Conservation (phyloP, 2,329 filamentous ascomycete genomes). For the Reticulascus tulasneorum region DNA sequence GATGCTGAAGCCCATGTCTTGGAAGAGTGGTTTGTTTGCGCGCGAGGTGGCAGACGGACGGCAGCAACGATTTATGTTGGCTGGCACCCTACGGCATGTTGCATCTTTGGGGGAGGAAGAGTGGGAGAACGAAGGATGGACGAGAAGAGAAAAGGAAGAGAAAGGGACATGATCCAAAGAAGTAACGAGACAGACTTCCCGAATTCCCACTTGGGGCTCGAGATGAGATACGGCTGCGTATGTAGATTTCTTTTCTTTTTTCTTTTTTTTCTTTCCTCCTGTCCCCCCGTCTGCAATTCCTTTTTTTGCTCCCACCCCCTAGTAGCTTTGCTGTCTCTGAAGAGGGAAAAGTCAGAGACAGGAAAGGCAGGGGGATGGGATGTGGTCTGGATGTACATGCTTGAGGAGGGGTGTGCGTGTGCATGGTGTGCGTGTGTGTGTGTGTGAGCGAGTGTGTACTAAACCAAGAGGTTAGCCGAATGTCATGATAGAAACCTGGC, state of each 20-base stretch:
- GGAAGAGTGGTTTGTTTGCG: constrained; percentile 11
- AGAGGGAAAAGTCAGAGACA: no score
- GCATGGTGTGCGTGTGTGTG: no score
- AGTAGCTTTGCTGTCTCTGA: constrained; percentile 18
- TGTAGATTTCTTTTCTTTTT: constrained; percentile 13
- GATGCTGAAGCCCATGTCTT: constrained; percentile 4
- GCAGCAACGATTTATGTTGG: constrained; percentile 12
- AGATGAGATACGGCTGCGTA: constrained; percentile 11
- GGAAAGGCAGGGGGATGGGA: no score
- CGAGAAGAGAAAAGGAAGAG: constrained; percentile 9
- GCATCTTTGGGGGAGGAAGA: constrained; percentile 14
- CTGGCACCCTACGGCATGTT: constrained; percentile 16
- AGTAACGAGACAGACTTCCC: constrained; percentile 12
- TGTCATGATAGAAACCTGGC: no score
- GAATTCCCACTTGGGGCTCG: constrained; percentile 14
- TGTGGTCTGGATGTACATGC: no score
- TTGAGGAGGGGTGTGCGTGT: no score
- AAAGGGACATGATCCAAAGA: constrained; percentile 14
- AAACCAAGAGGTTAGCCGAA: no score
- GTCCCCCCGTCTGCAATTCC: no score
- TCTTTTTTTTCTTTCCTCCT: constrained; percentile 15
- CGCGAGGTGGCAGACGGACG: constrained; percentile 7
- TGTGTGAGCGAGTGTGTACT: no score
- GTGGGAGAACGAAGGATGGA: constrained; percentile 5
- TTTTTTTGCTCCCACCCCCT: constrained; percentile 13